These are phyloP conservation scores for Nemania abortiva DNA, from an alignment of 2,329 filamentous ascomycete species.

Conservation along the genomic window DNA sequence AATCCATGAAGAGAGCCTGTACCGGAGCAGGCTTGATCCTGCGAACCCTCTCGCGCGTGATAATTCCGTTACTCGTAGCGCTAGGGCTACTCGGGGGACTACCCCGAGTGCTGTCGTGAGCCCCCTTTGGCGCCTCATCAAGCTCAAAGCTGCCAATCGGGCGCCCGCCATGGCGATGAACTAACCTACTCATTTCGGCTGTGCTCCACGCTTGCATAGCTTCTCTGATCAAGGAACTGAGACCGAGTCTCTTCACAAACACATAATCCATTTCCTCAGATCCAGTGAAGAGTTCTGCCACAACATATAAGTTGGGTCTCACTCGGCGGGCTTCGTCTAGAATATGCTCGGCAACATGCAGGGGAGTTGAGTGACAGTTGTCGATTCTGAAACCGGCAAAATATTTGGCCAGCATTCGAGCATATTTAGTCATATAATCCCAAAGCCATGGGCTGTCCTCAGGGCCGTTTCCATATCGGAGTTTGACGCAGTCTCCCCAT, in stretches of 20 bases:
- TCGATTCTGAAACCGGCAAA: constrained; percentile 97
- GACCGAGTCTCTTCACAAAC: constrained; percentile 91
- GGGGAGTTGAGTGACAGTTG: constrained; percentile 96
- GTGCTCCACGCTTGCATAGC: constrained; percentile 99
- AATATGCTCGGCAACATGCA: constrained; percentile 94
- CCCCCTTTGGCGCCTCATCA: constrained; percentile 79
- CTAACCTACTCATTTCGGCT: constrained; percentile 88
- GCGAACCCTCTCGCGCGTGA: constrained; percentile 75
- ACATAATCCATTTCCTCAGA: constrained; percentile 96
- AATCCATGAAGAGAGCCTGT: constrained; percentile 98
- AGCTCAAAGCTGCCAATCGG: constrained; percentile 98
- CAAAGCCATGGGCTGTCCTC: constrained; percentile 93
- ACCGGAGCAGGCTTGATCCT: constrained; percentile 89
- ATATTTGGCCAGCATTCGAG: constrained; percentile 90
- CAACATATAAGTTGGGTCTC: constrained; percentile 88
- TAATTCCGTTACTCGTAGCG: constrained; percentile 49
- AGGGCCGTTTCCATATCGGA: constrained; percentile 84
- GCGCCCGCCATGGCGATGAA: constrained; percentile 91
- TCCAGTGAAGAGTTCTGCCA: constrained; percentile 94
- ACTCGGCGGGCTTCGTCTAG: constrained; percentile 92
- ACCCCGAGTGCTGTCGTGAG: constrained; percentile 50
- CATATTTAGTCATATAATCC: constrained; percentile 96
- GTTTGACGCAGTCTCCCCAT: constrained; percentile 98
- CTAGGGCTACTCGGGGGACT: constrained; percentile 51
- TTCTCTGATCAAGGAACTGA: constrained; percentile 93